Percentiles rank a stretch among this genome's conserved stretches.
Conservation (phyloP, 495 filamentous ascomycete genomes). For the Trichocladium uniseriatum region DNA sequence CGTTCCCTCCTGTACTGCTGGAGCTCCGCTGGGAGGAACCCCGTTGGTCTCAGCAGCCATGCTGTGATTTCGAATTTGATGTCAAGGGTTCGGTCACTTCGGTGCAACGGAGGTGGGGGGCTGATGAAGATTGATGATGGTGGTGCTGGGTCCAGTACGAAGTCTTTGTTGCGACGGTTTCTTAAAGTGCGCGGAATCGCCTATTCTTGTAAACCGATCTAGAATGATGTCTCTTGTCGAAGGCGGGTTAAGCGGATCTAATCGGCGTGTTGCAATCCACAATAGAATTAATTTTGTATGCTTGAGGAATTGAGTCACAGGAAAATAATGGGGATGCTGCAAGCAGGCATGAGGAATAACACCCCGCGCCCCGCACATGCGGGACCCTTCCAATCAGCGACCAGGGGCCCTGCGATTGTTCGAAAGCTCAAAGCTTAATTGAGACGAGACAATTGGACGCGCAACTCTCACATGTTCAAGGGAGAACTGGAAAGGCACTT, state of each 20-base stretch:
- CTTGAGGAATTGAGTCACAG: conserved; percentile 12
- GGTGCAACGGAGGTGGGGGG: no score
- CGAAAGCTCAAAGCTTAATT: conserved; percentile 4
- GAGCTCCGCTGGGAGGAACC: conserved; percentile 8
- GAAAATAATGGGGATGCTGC: not conserved
- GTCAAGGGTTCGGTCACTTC: no score
- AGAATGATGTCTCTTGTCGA: no score
- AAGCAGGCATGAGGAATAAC: not conserved
- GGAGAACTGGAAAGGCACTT: no score
- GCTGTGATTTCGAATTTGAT: not conserved
- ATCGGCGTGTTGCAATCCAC: not conserved
- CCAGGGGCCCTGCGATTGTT: conserved; percentile 7
- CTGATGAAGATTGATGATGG: no score
- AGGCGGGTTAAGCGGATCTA: no score
- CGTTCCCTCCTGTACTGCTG: conserved; percentile 6
- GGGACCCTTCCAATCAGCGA: no score
- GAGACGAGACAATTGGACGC: not conserved
- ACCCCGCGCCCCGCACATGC: conserved; percentile 6
- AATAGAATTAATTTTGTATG: not conserved
- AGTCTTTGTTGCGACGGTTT: not conserved
- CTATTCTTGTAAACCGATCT: not conserved
- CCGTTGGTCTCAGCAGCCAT: conserved; percentile 22
- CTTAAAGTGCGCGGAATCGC: not conserved
- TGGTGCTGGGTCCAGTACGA: not conserved
- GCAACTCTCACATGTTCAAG: not conserved